Evolutionary conservation across 2,329 filamentous ascomycete species (phyloP), one percentile per base, ranked within the genome.

Genomic region (Pseudocercospora cruenta): DNA sequence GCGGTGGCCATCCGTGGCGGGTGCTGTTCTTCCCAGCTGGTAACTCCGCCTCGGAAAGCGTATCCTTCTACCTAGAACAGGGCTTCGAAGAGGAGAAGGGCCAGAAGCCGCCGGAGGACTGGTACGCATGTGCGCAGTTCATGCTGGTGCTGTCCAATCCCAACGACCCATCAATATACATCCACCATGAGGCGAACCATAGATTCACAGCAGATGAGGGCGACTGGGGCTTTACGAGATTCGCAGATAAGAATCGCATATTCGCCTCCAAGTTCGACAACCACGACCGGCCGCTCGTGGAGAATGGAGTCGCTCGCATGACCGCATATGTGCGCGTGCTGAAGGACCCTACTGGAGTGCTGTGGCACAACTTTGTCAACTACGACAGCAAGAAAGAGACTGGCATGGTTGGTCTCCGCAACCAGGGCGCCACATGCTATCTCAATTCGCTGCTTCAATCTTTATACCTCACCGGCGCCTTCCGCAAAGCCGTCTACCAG

Each of bases 321-420:
- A 95, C 92, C 0, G 92, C 92, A 63, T 96, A 93, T 73, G 86
- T 96, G 55, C 87, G 92, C 60, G 84, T 95, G 58, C 88, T 95
- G 58, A 91, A 95, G 75, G 92, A 96, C 74, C 92, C 94, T 69
- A 96, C 92, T 0, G 92, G 92, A 62, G 92, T 95, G 4, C 78
- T 96, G 65, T 96, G 92, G 92, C 92, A 96, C 81, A 95, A 92
- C 80, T 94, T 96, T 78, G 85, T 88, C 77, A 94, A 94, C 81
- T 99, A 99, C 78, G 94, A 99, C 78, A 98, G 95, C n/a, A 99
- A 98, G 82, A 96, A 95, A 78, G 94, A 97, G 81, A 99, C 95
- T 0, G 95, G 95, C 64, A 98, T 94, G 82, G 95, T 99, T 49
- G 95, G 95, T 2, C 83, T 99, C 62, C 95, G 95, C 80, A 99